phyloP scores from a whole-genome alignment of 352 stramenopile genomes.

The Phytophthora citricola region DNA sequence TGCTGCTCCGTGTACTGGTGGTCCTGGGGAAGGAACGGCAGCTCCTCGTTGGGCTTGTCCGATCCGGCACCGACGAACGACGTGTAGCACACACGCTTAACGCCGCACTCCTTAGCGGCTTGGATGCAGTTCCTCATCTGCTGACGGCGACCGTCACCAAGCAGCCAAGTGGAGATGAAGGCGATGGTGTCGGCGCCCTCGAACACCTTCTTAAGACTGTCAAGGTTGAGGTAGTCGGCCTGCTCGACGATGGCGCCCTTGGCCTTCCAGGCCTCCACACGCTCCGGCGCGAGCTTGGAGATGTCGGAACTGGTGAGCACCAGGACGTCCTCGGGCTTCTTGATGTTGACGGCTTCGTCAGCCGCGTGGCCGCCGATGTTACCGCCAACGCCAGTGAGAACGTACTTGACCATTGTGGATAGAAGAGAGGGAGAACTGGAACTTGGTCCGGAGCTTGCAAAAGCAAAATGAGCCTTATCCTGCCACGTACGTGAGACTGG shows the following conservation, averaged over 20 bases:
- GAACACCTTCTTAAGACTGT: conserved; percentile 34
- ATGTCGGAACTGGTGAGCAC: conserved; percentile 25
- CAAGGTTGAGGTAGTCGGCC: conserved; percentile 30
- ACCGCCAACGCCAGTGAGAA: conserved; percentile 35
- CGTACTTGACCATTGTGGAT: conserved; percentile 37
- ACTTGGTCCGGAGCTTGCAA: conserved; percentile 26
- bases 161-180: conserved; percentile 37
- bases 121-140: conserved; percentile 27
- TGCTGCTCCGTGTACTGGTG: conserved; percentile 35
- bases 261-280: conserved; percentile 18
- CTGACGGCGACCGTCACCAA: conserved; percentile 27
- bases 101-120: conserved; percentile 28
- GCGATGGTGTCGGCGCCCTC: conserved; percentile 24
- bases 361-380: conserved; percentile 37
- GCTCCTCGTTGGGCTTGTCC: conserved; percentile 27
- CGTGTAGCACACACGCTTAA: conserved; percentile 43
- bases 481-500: conserved; percentile 18
- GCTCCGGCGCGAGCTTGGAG: conserved; percentile 27
- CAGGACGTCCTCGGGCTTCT: conserved; percentile 26
- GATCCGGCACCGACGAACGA: conserved; percentile 34
- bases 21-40: conserved; percentile 40
- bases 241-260: conserved; percentile 25
- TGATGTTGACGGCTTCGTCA: conserved; percentile 31
- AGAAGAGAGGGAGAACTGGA: conserved; percentile 1
- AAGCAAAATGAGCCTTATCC: conserved; percentile 25